phyloP scores from a whole-genome alignment of 108 stramenopile genomes.

The Epipyxis sp. region DNA sequence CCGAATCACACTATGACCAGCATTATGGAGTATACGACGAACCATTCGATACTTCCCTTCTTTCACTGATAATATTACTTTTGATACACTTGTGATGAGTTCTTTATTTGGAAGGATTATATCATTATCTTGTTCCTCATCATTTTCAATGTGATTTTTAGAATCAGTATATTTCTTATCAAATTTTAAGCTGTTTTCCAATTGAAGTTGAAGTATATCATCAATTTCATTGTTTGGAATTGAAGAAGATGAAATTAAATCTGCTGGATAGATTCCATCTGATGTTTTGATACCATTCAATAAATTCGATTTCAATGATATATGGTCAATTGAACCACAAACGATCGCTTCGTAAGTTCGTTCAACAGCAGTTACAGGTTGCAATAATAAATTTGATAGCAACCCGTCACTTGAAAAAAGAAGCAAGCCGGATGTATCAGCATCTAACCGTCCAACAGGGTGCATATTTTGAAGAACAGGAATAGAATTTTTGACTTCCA shows the following conservation, averaged over 20 bases:
- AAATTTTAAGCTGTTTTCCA: too few species aligned
- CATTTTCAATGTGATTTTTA: too few species aligned
- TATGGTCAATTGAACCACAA: background rate
- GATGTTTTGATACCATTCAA: slow-evolving; percentile 39
- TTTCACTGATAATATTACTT: slow-evolving; percentile 43
- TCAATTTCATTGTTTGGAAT: too few species aligned
- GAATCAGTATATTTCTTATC: too few species aligned
- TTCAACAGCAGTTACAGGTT: slow-evolving; percentile 40
- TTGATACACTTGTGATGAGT: too few species aligned
- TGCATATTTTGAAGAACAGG: slow-evolving; percentile 5
- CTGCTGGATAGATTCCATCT: slow-evolving; percentile 43
- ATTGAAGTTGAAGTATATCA: too few species aligned
- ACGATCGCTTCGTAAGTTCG: slow-evolving; percentile 45
- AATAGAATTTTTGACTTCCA: background rate
- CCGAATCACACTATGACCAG: slow-evolving; percentile 48
- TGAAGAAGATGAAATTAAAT: too few species aligned
- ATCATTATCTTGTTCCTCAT: too few species aligned
- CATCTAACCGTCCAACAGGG: slow-evolving; percentile 51
- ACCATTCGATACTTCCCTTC: slow-evolving; percentile 58
- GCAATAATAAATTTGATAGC: slow-evolving; percentile 45
- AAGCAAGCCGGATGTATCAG: slow-evolving; percentile 47
- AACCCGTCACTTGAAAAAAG: slow-evolving; percentile 45
- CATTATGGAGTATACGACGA: slow-evolving; percentile 52
- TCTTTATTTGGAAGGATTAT: too few species aligned
- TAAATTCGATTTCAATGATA: slow-evolving; percentile 29